phyloP scores from a whole-genome alignment of 2,329 filamentous ascomycete genomes.

The Monosporascus ibericus region DNA sequence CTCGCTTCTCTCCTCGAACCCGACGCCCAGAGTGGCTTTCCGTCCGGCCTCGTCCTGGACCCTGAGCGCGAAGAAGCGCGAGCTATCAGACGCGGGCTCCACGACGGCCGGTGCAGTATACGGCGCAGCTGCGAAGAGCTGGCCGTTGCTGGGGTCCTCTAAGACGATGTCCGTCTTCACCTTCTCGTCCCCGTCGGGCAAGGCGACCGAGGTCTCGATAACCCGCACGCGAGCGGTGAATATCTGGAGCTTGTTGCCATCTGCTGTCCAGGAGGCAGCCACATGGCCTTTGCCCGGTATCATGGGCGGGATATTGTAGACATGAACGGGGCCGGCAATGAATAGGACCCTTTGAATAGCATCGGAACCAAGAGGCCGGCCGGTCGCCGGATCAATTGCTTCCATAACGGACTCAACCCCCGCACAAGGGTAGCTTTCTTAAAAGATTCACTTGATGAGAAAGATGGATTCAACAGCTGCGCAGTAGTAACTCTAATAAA shows the following conservation, averaged over 20 bases:
- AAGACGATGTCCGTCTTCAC: slow-evolving; percentile 72
- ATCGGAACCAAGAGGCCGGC: slow-evolving; percentile 59
- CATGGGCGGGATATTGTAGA: slow-evolving; percentile 82
- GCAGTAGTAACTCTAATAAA: too few species aligned
- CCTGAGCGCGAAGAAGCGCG: slow-evolving; percentile 76
- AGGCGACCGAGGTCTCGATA: slow-evolving; percentile 62
- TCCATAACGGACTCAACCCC: slow-evolving; percentile 40
- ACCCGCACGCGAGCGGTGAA: slow-evolving; percentile 79
- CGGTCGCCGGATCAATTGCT: slow-evolving; percentile 65
- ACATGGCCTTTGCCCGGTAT: slow-evolving; percentile 73
- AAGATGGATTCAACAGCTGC: too few species aligned
- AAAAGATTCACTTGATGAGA: too few species aligned
- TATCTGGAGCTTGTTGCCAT: slow-evolving; percentile 65
- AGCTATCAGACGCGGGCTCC: slow-evolving; percentile 72
- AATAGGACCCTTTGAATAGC: slow-evolving; percentile 84
- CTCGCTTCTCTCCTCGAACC: slow-evolving; percentile 80
- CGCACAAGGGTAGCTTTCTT: too few species aligned
- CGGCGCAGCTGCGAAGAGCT: slow-evolving; percentile 78
- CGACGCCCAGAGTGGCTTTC: slow-evolving; percentile 76
- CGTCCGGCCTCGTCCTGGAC: slow-evolving; percentile 70
- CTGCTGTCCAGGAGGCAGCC: slow-evolving; percentile 69
- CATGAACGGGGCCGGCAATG: slow-evolving; percentile 66
- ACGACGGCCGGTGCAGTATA: slow-evolving; percentile 63
- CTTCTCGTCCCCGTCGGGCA: slow-evolving; percentile 39
- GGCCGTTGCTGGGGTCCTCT: slow-evolving; percentile 65